Evolutionary conservation across 768 basidiomycete species (phyloP).

Genomic region (Boletus edulis): DNA sequence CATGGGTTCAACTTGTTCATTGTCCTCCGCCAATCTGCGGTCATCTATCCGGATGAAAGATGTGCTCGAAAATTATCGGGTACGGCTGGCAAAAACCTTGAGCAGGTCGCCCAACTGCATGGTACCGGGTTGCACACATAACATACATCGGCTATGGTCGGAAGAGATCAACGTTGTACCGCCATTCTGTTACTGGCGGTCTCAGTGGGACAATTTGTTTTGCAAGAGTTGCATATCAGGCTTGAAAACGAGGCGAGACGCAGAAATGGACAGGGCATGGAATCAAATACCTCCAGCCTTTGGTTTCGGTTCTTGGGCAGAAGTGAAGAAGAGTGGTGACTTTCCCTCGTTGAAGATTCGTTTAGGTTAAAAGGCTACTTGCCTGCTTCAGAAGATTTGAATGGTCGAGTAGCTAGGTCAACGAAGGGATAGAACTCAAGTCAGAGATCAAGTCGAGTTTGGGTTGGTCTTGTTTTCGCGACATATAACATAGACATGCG

Average conservation of each 20-base stretch:
- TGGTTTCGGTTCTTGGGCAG: conserved; percentile 6
- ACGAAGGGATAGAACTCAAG: background rate
- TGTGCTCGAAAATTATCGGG: background rate
- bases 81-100: background rate
- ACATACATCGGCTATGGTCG: background rate
- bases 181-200: background rate
- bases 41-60: conserved; percentile 2
- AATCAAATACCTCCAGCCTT: background rate
- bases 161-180: background rate
- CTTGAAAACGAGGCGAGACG: background rate
- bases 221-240: background rate
- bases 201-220: background rate
- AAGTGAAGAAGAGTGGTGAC: background rate
- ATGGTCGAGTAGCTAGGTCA: background rate
- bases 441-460: background rate
- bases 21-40: conserved; percentile 7
- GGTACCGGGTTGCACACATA: fast-evolving
- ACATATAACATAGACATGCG: conserved; percentile 27
- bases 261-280: background rate
- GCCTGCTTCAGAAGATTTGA: too few species aligned
- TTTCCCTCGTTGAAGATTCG: background rate
- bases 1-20: background rate
- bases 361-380: too few species aligned
- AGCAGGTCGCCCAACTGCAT: background rate
- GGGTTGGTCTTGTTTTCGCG: conserved; percentile 16